Evolutionary conservation across 192 early-diverging fungal species (phyloP), one percentile per base, ranked within the genome.

Genomic region (Podila minutissima): DNA sequence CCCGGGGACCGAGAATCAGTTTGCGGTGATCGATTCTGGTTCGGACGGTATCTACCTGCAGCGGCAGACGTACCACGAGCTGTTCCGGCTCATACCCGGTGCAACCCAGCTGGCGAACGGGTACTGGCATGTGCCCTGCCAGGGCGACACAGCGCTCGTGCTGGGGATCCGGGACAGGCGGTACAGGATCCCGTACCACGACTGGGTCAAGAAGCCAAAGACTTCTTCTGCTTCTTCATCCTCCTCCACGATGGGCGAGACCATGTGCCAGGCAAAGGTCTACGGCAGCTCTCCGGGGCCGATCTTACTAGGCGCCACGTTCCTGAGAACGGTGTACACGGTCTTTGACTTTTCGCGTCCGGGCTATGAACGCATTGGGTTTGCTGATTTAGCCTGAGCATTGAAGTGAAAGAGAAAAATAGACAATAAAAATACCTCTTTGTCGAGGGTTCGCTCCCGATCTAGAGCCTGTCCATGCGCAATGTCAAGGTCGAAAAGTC

Each of bases 21-120:
- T 65, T 69, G 77, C 77, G 22, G 77, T 81, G 15, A 50, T 81
- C 3, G 77, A 81, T 31, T 81, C 77, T 31, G 77, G 77, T 1
- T 81, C 77, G 6, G 71, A 72, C 31, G 77, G 77, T 32, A 73
- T 81, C 38, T 81, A 81, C 28, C 48, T 81, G 12, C 61, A 66
- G 37, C 59, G 55, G 5, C 17, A 28, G 5, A 41, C 51, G 19
- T 81, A 81, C 24, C 32, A 81, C 31, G 38, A 71, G 2, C 35
- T 81, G 11, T 81, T 81, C 22, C 0, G 11, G 9, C 35, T 24
- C 20, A 58, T 81, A 5, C 77, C 77, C 0, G 62, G 62, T 2
- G 31, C 77, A 8, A 49, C 20, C 4, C 66, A 81, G 48, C 41
- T 73, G 29, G 35, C 41, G 48, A 73, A 10, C 0, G 77, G 77